Evolutionary conservation across 176 grass and related monocot genomes (phyloP).

Genomic region (Alopecurus myosuroides): DNA sequence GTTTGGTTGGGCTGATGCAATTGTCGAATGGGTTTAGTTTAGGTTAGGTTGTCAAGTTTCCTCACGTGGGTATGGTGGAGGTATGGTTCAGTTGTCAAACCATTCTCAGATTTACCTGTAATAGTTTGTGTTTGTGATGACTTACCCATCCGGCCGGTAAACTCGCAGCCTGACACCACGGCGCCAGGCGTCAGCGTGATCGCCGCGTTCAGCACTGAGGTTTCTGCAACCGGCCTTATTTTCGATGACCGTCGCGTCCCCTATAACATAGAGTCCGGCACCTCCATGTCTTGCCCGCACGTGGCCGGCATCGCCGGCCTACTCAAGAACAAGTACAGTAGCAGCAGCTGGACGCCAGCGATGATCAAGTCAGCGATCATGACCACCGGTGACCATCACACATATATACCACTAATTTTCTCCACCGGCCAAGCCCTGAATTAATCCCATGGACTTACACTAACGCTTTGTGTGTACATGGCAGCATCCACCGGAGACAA

Average conservation of each 20-base stretch:
- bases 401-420: not conserved
- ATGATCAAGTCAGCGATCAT: slow-evolving; percentile 74
- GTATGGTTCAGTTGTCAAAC: too few species aligned
- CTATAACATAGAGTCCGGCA: slow-evolving; percentile 54
- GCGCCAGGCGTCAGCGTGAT: slow-evolving; percentile 58
- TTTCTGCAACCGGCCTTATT: slow-evolving; percentile 6
- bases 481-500: slow-evolving; percentile 44
- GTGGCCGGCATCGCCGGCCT: slow-evolving; percentile 51
- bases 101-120: too few species aligned
- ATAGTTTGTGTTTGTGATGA: too few species aligned
- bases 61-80: too few species aligned
- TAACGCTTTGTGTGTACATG: too few species aligned
- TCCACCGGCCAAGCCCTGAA: not conserved
- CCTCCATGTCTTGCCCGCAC: slow-evolving; percentile 83
- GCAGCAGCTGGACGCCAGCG: slow-evolving; percentile 63
- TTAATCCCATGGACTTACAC: not conserved
- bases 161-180: slow-evolving; percentile 50
- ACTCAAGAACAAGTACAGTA: slow-evolving; percentile 35
- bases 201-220: slow-evolving; percentile 40
- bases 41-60: too few species aligned
- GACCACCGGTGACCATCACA: slow-evolving; percentile 48
- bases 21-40: too few species aligned
- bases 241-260: slow-evolving; percentile 40
- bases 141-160: too few species aligned
- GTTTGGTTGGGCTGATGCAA: too few species aligned